phyloP scores from a whole-genome alignment of 305 asterid genomes.

The Fraxinus baroniana region DNA sequence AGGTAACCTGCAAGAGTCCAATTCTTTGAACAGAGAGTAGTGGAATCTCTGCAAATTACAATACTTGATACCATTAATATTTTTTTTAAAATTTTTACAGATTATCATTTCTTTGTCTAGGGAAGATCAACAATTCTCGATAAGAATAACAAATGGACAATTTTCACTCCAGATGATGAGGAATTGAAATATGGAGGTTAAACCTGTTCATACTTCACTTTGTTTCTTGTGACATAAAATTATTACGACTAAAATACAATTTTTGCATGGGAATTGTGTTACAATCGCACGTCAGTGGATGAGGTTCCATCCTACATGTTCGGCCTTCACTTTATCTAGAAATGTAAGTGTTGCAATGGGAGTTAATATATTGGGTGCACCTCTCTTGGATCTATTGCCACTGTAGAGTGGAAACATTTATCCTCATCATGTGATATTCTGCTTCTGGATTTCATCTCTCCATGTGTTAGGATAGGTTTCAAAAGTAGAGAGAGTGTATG shows the following conservation, averaged over 20 bases:
- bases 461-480: not conserved
- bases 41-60: not conserved
- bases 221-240: not conserved
- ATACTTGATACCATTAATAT: not conserved
- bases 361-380: not conserved
- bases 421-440: not conserved
- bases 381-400: not conserved
- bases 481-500: not conserved
- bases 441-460: not conserved
- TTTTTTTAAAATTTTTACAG: not conserved
- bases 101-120: not conserved
- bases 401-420: not conserved
- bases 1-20: not conserved
- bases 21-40: not conserved
- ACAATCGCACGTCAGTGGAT: not conserved
- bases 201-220: not conserved
- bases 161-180: not conserved
- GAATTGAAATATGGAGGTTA: not conserved
- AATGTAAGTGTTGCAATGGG: not conserved
- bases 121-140: not conserved
- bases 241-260: not conserved
- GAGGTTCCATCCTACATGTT: not conserved
- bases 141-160: not conserved
- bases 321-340: not conserved
- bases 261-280: not conserved